phyloP scores from a whole-genome alignment of 805 yeast genomes.

The Lipomyces mesembrius region DNA sequence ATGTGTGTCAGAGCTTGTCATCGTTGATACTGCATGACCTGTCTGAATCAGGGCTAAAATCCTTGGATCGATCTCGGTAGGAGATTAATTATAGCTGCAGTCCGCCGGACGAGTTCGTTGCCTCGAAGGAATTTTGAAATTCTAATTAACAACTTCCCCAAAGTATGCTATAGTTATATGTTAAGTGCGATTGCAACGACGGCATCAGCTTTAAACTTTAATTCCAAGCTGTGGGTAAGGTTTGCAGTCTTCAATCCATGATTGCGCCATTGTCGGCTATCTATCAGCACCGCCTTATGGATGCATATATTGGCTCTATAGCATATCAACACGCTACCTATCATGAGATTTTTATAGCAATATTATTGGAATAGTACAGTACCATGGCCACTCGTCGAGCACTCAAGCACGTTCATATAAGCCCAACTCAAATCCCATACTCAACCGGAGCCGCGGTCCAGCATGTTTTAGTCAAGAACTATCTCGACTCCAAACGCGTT shows the following conservation, averaged over 20 bases:
- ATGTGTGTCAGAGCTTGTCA: background rate
- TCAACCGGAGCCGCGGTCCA: slow-evolving; percentile 14
- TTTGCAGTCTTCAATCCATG: background rate
- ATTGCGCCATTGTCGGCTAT: background rate
- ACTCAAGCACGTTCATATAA: slow-evolving; percentile 22
- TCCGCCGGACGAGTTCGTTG: too few species aligned
- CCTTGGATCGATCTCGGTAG: background rate
- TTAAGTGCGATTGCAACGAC: too few species aligned
- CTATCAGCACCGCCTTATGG: background rate
- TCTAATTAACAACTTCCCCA: background rate
- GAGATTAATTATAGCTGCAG: background rate
- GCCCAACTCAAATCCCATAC: slow-evolving; percentile 13
- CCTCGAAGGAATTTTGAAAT: background rate
- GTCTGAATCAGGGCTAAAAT: background rate
- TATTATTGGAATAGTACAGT: background rate
- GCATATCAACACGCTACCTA: background rate
- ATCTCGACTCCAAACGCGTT: slow-evolving; percentile 10
- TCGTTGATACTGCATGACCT: background rate
- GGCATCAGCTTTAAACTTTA: too few species aligned
- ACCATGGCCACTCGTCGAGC: slow-evolving; percentile 4
- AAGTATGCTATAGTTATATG: too few species aligned
- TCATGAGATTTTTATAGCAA: background rate
- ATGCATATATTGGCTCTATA: background rate
- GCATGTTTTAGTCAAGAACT: slow-evolving; percentile 14
- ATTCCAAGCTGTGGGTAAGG: too few species aligned